Evolutionary conservation across 208 protist genomes (phyloP), one percentile per base, ranked within the genome.

Genomic region (Acanthamoeba triangularis): DNA sequence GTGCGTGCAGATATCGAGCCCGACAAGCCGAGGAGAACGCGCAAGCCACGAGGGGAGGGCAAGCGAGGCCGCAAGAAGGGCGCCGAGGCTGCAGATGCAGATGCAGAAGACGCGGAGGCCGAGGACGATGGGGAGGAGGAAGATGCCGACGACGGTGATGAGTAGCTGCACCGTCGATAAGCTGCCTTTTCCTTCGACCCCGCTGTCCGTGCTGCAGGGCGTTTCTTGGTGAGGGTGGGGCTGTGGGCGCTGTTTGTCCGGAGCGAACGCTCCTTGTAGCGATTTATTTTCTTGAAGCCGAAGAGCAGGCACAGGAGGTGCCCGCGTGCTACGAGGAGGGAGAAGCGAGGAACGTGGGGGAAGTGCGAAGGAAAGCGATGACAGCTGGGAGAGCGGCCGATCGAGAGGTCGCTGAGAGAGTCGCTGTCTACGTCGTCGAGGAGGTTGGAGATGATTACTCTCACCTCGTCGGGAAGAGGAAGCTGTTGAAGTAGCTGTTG

Each of bases 241-340:
- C n/a, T n/a, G n/a, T n/a, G n/a, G n/a, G n/a, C n/a, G n/a, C n/a
- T n/a, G n/a, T n/a, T n/a, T n/a, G n/a, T n/a, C n/a, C 44, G 44
- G 44, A 47, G 44, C 44, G 6, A 47, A 47, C 44, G 44, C 76
- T n/a, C 76, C 85, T 92, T 92, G 85, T 92, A 92, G 85, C 85
- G 85, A 16, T 92, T 92, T 92, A 92, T 92, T 92, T 92, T 92
- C 85, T 72, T 92, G 85, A 74, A 61, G n/a, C 85, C 85, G 30
- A 92, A 92, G 35, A 63, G 54, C 30, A 92, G 41, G 47, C 85
- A 92, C 33, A 92, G 74, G 44, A 33, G 37, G 44, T 84, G 74
- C 44, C 49, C 37, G 74, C 23, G 49, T 16, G 74, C 74, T 14
- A 84, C 74, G 37, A 84, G 74, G 33, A 52, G 74, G 0, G 74